Conservation (phyloP, 2,329 filamentous ascomycete species). For the Cladosporium cucumerinum region DNA sequence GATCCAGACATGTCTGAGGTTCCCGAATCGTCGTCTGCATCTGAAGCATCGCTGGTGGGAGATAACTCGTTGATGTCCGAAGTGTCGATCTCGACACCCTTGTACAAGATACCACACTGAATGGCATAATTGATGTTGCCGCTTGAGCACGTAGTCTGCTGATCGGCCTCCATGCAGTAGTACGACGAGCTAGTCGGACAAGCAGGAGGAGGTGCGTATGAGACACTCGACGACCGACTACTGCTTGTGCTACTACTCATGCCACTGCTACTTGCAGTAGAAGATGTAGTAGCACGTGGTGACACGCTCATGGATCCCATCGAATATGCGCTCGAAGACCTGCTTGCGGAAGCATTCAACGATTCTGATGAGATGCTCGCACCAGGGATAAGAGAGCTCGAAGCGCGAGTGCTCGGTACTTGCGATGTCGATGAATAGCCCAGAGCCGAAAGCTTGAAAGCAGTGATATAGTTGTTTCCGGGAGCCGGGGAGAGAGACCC, state of each 20-base stretch:
- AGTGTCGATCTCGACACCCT: constrained; percentile 24
- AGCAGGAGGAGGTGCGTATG: constrained; percentile 14
- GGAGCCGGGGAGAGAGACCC: neutral
- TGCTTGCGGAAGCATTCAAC: neutral
- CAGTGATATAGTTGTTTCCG: neutral
- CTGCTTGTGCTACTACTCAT: neutral
- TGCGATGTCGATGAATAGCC: constrained; percentile 3
- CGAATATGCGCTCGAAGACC: neutral
- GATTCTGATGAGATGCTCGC: neutral
- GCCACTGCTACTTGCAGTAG: neutral
- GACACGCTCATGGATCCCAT: neutral
- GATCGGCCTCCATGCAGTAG: constrained; percentile 8
- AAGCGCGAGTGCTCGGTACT: neutral
- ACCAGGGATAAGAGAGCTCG: neutral
- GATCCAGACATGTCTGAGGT: neutral
- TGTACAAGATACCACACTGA: constrained; percentile 23
- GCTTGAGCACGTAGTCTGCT: constrained; percentile 17
- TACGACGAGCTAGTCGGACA: constrained; percentile 15
- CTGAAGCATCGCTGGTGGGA: neutral
- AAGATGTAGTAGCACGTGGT: neutral
- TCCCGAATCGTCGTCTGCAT: neutral
- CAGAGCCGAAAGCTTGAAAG: constrained; percentile 4
- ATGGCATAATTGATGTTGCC: constrained; percentile 19
- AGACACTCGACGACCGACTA: constrained; percentile 14
- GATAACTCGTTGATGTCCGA: constrained; percentile 10